Base-by-base conservation (phyloP, 352 stramenopile species). In the Globisporangium parvum region DNA sequence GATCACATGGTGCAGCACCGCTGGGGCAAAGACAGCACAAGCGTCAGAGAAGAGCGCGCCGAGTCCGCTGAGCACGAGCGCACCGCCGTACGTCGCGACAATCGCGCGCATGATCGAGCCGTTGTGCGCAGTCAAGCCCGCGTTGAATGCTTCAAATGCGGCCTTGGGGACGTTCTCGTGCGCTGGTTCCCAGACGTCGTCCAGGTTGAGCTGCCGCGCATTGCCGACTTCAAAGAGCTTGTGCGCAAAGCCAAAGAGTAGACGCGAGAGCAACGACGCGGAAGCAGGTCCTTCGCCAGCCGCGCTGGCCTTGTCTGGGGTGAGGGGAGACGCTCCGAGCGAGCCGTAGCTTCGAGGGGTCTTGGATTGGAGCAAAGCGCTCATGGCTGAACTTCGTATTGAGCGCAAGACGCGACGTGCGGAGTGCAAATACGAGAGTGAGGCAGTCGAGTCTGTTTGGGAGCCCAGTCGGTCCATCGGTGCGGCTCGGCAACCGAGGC, bases 231-330 rank as follows among this genome's bases (percentile, higher is more conserved):
- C 24, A 60, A 87, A 73, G 44, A 85, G 47, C 1, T 66, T 57
- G 20, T 67, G 66, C 40, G 69, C 70, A 60, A 66, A 85, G n/a
- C 56, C 60, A 54, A 87, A 82, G 24, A 81, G 61, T 24, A 84
- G 54, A 4, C 56, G 42, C 21, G 69, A 73, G 8, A 57, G 17
- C 9, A 67, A 55, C 17, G 63, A 67, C 9, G 54, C 52, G 42
- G 26, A 5, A 28, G 26, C 26, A 28, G 26, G 26, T 5, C 26
- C 26, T 2, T 28, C 26, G 26, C 26, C 26, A 28, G 26, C 5
- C 33, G 31, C 31, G 31, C 31, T 11, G 31, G 31, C 11, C 31
- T 11, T 37, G 31, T 28, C 26, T 28, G 26, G 26, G 26, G 26
- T 28, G 26, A 28, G 2, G 5, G 26, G 26, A 28, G 26, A 28